A percentile compares a stretch with the other conserved stretches of the same genome.
Conservation (phyloP, 176 grass and related monocot genomes). For the Echinochloa phyllopogon region DNA sequence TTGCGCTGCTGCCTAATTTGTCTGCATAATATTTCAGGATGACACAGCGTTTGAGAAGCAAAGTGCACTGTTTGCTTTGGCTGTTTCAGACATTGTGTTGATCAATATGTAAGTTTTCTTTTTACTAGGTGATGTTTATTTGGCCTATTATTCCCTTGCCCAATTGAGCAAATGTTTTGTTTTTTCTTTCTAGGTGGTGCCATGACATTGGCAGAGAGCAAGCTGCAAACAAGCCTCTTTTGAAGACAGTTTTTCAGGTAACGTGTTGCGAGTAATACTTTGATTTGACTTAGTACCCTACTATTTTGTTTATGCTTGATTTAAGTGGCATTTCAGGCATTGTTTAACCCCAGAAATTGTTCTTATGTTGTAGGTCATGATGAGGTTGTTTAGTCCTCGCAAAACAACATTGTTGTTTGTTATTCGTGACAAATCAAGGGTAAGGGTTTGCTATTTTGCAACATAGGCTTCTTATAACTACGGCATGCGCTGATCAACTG, state of each 20-base stretch:
- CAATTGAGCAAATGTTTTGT: conserved; percentile 29
- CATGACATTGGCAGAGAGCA: conserved; percentile 99
- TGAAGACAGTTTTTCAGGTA: conserved; percentile 99
- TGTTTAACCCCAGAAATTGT: conserved; percentile 17
- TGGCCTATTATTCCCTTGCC: conserved; percentile 28
- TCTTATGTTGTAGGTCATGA: conserved; percentile 80
- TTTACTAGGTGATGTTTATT: conserved; percentile 20
- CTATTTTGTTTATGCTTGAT: neutral
- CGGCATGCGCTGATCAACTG: neutral
- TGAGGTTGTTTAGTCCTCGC: conserved; percentile 96
- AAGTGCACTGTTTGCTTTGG: conserved; percentile 98
- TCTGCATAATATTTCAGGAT: conserved; percentile 62
- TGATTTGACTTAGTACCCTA: neutral
- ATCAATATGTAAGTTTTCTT: conserved; percentile 94
- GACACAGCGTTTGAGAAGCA: conserved; percentile 99
- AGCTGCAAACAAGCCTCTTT: conserved; percentile 99
- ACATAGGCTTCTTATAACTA: conserved; percentile 21
- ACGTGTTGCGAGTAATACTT: conserved; percentile 24
- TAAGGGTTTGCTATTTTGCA: conserved; percentile 39
- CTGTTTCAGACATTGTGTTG: conserved; percentile 95
- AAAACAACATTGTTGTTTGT: conserved; percentile 97
- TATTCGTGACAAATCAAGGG: conserved; percentile 97
- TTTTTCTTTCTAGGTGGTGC: conserved; percentile 79
- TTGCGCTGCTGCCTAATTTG: conserved; percentile 24
- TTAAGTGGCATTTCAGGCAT: neutral